A percentile compares a stretch with the other conserved stretches of the same genome.
Conservation (phyloP, 2,329 filamentous ascomycete genomes). For the Xylaria arbuscula region DNA sequence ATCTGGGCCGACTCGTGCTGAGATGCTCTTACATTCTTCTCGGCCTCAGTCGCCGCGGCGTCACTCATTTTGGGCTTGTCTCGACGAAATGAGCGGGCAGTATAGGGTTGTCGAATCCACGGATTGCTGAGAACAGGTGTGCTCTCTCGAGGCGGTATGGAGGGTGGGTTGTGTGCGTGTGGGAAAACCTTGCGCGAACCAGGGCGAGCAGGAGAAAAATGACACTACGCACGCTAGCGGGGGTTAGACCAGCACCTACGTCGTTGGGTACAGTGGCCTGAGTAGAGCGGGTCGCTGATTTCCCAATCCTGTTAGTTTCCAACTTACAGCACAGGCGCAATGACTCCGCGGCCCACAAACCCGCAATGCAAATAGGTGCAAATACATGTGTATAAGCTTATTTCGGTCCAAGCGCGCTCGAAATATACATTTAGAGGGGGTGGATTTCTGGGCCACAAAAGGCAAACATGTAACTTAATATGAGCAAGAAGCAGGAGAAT, state of each 20-base stretch:
- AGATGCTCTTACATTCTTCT: constrained; percentile 81
- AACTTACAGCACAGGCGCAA: constrained; percentile 2
- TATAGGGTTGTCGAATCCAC: constrained; percentile 37
- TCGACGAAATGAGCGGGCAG: constrained; percentile 42
- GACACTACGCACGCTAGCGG: neutral
- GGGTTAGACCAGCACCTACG: constrained; percentile 1
- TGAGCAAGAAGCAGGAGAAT: neutral
- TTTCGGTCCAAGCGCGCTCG: neutral
- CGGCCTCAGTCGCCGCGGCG: constrained; percentile 87
- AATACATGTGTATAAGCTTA: neutral
- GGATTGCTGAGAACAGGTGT: constrained; percentile 32
- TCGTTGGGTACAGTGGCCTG: constrained; percentile 2
- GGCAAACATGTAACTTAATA: neutral
- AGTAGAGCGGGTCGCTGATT: neutral
- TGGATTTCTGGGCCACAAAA: neutral
- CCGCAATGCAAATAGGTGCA: neutral
- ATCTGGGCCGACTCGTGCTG: constrained; percentile 10
- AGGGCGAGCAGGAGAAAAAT: constrained; percentile 26
- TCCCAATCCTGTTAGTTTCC: neutral
- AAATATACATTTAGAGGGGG: neutral
- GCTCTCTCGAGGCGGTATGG: constrained; percentile 36
- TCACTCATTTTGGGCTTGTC: constrained; percentile 79
- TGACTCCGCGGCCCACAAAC: constrained; percentile 7
- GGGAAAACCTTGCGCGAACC: constrained; percentile 39
- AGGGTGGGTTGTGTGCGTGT: constrained; percentile 42